phyloP scores from a whole-genome alignment of 2,329 filamentous ascomycete species.

The Xylariales sp. region DNA sequence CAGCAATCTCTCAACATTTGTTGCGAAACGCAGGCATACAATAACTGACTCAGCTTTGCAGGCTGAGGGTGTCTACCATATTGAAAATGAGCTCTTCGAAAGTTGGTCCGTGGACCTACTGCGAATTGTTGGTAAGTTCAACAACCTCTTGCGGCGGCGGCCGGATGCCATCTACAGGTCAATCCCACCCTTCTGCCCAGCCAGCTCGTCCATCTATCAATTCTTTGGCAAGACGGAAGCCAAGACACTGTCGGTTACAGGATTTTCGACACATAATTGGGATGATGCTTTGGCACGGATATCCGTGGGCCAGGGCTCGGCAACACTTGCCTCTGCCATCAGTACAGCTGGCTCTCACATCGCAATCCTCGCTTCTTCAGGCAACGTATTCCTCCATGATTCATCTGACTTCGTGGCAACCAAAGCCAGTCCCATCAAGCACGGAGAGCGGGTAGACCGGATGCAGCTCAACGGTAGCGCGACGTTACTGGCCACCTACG shows the following conservation, averaged over 20 bases:
- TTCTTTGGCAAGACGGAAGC: slow-evolving; percentile 21
- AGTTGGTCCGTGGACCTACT: background rate
- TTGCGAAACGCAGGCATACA: background rate
- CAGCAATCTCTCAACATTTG: background rate
- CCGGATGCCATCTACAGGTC: slow-evolving; percentile 30
- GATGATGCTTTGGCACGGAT: slow-evolving; percentile 19
- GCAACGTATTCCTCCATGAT: slow-evolving; percentile 16
- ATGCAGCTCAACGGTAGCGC: slow-evolving; percentile 17
- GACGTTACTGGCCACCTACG: slow-evolving; percentile 21
- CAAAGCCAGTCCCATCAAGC: slow-evolving; percentile 12
- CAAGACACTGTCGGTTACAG: slow-evolving; percentile 11
- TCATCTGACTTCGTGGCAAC: slow-evolving; percentile 16
- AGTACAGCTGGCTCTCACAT: slow-evolving; percentile 9
- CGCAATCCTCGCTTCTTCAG: slow-evolving; percentile 9
- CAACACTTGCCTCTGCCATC: slow-evolving; percentile 11
- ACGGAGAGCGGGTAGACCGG: slow-evolving; percentile 15
- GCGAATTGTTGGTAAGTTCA: slow-evolving; percentile 11
- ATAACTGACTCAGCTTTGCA: too few species aligned
- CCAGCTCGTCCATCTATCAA: slow-evolving; percentile 26
- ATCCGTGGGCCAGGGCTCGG: slow-evolving; percentile 6
- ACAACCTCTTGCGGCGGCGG: slow-evolving; percentile 14
- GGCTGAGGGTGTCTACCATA: background rate
- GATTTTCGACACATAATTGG: background rate
- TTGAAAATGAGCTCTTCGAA: background rate
- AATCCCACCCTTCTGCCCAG: slow-evolving; percentile 34